Conservation (phyloP, 1,284 basidiomycete species). For the Ustilago shanxiensis region DNA sequence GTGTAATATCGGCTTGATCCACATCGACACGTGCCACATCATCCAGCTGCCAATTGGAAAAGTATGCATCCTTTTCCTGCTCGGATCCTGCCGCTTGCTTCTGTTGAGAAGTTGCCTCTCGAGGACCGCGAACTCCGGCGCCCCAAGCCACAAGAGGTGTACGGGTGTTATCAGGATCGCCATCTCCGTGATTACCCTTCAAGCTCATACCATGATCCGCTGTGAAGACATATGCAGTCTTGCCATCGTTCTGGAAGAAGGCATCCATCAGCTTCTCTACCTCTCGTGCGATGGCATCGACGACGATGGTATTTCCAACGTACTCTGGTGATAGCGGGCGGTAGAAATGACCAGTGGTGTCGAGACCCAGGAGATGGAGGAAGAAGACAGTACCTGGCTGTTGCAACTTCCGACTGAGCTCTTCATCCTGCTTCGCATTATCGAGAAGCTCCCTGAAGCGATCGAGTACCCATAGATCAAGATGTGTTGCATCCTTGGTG, state of each 20-base stretch:
- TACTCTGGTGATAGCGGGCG: constrained; percentile 90
- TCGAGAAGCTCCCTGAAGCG: constrained; percentile 74
- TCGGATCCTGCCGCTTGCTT: constrained; percentile 8
- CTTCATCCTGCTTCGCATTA: constrained; percentile 31
- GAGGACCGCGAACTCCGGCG: constrained; percentile 73
- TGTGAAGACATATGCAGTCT: constrained; percentile 85
- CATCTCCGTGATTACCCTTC: constrained; percentile 90
- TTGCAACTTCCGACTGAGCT: constrained; percentile 74
- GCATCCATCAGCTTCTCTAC: constrained; percentile 77
- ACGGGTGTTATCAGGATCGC: constrained; percentile 87
- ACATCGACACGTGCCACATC: constrained; percentile 72
- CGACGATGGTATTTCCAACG: constrained; percentile 84
- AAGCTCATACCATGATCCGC: constrained; percentile 92
- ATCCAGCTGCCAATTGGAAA: constrained; percentile 57
- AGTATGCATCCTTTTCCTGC: constrained; percentile 49
- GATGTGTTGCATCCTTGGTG: constrained; percentile 77
- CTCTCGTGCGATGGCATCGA: constrained; percentile 81
- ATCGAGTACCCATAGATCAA: constrained; percentile 85
- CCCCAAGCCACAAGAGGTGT: constrained; percentile 90
- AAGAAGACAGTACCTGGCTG: constrained; percentile 79
- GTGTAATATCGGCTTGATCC: constrained; percentile 85
- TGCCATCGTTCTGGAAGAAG: constrained; percentile 75
- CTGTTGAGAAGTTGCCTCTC: constrained; percentile 12
- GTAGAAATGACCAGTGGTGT: constrained; percentile 89
- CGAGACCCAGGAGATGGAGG: constrained; percentile 84